Conservation (phyloP, 768 basidiomycete genomes). For the Pleurotus tuoliensis region DNA sequence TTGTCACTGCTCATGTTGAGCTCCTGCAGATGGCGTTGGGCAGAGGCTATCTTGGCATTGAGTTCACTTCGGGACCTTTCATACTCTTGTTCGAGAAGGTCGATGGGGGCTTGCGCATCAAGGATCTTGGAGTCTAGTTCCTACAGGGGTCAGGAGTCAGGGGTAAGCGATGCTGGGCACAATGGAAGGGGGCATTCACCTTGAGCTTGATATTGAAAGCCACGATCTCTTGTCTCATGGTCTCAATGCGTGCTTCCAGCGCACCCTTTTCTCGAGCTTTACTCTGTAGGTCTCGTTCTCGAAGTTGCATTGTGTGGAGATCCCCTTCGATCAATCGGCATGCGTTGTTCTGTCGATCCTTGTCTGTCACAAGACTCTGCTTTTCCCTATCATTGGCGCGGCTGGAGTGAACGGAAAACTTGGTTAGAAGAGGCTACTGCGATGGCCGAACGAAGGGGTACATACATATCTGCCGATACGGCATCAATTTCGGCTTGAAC, state of each 20-base stretch:
- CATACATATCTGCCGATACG: conserved; percentile 62
- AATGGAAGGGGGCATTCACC: conserved; percentile 27
- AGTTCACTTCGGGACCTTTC: conserved; percentile 46
- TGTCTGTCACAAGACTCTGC: conserved; percentile 50
- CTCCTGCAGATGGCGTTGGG: conserved; percentile 58
- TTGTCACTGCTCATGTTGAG: conserved; percentile 61
- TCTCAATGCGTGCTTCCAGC: conserved; percentile 51
- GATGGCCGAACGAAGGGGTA: background rate
- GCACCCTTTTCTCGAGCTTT: conserved; percentile 56
- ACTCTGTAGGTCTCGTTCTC: conserved; percentile 52
- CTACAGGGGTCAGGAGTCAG: conserved; percentile 29
- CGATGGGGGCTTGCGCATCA: conserved; percentile 62
- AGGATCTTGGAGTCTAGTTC: conserved; percentile 58
- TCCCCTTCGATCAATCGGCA: conserved; percentile 56
- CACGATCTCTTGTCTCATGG: conserved; percentile 55
- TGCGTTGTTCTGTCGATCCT: conserved; percentile 53
- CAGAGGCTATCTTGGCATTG: conserved; percentile 42
- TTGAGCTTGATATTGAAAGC: conserved; percentile 43
- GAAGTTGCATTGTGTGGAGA: conserved; percentile 59
- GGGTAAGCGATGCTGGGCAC: background rate
- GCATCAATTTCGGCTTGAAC: conserved; percentile 75
- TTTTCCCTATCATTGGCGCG: conserved; percentile 65
- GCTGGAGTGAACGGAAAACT: conserved; percentile 28
- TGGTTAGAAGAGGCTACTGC: background rate
- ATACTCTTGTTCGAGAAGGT: conserved; percentile 55